Evolutionary conservation across 768 basidiomycete species (phyloP).

Genomic region (Suillus spraguei): DNA sequence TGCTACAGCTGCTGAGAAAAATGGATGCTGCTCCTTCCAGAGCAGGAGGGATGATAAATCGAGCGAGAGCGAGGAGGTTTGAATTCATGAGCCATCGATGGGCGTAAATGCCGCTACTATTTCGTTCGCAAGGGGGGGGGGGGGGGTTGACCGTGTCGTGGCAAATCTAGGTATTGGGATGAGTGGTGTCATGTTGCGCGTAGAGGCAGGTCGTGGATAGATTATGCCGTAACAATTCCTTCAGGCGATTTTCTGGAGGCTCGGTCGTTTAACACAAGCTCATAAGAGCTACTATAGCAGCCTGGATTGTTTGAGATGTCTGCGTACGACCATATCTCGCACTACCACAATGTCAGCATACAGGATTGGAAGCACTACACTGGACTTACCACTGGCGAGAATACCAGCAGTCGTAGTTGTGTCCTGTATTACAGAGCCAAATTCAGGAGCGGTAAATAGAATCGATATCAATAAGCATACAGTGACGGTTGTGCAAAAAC

Average conservation of each 20-base stretch:
- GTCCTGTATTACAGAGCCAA: conserved; percentile 43
- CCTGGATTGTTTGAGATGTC: conserved; percentile 74
- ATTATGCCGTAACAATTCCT: not conserved
- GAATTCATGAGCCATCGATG: not conserved
- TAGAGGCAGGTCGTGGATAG: not conserved
- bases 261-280: not conserved
- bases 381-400: conserved; percentile 66
- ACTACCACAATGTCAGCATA: conserved; percentile 42
- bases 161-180: conserved; percentile 1
- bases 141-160: not conserved
- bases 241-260: conserved; percentile 1
- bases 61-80: conserved; percentile 2
- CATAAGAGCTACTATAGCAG: conserved; percentile 47
- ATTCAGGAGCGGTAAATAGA: conserved; percentile 3
- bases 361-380: conserved; percentile 2
- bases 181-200: conserved; percentile 3
- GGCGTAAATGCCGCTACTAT: conserved; percentile 5
- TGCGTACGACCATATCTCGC: conserved; percentile 80
- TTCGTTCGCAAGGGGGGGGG: not conserved
- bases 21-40: conserved; percentile 7
- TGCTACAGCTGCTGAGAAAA: conserved; percentile 15
- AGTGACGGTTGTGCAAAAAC: conserved; percentile 77
- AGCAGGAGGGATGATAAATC: not conserved
- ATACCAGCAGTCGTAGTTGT: conserved; percentile 74
- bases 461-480: conserved; percentile 35